These are phyloP conservation scores for Myxozyma melibiosi DNA, from an alignment of 805 yeast genomes.

Conservation along the genomic window DNA sequence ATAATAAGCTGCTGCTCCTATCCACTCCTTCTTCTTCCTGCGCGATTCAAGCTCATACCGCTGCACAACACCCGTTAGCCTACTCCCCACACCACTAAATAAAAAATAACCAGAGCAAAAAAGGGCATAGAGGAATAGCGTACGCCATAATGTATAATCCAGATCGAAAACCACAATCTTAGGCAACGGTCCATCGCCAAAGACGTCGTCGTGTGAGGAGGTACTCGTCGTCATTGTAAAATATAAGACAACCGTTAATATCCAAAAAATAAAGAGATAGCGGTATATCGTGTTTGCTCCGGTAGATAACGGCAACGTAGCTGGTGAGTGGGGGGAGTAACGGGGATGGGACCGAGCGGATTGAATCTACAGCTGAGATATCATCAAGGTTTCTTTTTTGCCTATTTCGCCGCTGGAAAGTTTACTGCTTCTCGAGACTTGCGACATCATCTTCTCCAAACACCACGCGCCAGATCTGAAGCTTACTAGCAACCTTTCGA, in stretches of 20 bases:
- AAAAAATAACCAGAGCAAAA: no score
- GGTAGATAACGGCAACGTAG: not conserved
- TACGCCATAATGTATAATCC: conserved; percentile 79
- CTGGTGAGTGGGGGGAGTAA: not conserved
- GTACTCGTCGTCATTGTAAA: no score
- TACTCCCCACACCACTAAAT: no score
- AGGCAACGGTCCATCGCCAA: conserved; percentile 40
- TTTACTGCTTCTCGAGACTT: no score
- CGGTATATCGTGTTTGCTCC: not conserved
- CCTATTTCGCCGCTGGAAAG: no score
- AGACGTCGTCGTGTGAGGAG: not conserved
- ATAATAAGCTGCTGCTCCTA: not conserved
- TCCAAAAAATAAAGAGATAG: no score
- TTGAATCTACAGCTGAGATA: not conserved
- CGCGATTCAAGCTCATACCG: conserved; percentile 20
- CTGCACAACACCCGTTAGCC: no score
- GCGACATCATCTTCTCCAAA: no score
- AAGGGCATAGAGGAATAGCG: no score
- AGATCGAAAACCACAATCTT: conserved; percentile 70
- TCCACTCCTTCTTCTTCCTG: no score
- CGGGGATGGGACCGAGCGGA: not conserved
- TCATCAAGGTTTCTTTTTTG: not conserved
- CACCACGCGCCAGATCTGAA: no score
- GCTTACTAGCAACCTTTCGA: not conserved
- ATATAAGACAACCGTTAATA: no score